These are phyloP conservation scores for Gentiana dahurica DNA, from an alignment of 257 asterid species.

Conservation along the genomic window DNA sequence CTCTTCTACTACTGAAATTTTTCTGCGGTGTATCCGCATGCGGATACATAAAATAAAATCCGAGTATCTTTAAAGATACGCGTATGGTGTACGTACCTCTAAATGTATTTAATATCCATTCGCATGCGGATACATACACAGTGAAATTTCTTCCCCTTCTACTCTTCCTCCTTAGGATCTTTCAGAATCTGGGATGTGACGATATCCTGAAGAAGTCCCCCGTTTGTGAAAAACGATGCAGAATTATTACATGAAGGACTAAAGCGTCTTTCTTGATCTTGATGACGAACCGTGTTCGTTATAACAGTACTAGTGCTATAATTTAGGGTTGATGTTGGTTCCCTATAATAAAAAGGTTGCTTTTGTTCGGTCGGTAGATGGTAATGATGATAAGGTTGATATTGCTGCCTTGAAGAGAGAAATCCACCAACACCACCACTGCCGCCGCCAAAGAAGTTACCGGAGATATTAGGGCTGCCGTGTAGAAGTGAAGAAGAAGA, in stretches of 20 bases:
- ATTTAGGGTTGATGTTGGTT: constrained; percentile 2
- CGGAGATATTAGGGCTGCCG: not conserved
- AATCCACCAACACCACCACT: constrained; percentile 5
- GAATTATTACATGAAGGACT: constrained; percentile 10
- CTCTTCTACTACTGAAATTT: no score
- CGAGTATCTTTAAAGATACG: no score
- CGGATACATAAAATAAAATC: no score
- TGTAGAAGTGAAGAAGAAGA: constrained; percentile 4
- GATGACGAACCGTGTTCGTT: no score
- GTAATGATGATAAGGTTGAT: constrained; percentile 11
- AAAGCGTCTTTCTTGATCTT: constrained; percentile 16
- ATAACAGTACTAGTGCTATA: not conserved
- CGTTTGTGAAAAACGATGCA: constrained; percentile 12
- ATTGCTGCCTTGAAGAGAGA: constrained; percentile 8
- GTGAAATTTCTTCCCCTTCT: no score
- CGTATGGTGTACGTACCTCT: no score
- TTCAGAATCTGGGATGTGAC: constrained; percentile 30
- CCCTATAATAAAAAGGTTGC: constrained; percentile 2
- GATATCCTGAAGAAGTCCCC: constrained; percentile 53
- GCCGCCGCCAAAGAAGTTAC: not conserved
- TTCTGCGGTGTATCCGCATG: no score
- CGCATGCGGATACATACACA: no score
- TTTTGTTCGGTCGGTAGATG: no score
- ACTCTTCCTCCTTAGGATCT: constrained; percentile 6
- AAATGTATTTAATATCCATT: no score